Conservation (phyloP, 257 asterid genomes). For the Przewalskia tangutica region DNA sequence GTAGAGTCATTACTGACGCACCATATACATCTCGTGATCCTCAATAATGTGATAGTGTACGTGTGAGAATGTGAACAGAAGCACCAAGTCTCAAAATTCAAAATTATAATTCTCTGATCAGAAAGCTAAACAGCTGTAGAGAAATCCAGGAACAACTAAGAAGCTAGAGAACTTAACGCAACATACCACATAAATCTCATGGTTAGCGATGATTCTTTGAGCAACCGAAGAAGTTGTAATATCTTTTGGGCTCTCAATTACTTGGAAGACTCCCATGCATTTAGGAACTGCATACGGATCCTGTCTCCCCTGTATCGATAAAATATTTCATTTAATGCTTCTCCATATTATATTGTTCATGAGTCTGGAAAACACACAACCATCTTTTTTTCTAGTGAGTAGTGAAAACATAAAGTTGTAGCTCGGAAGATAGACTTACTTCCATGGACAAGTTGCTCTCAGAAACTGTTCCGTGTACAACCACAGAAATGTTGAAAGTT, state of each 20-base stretch:
- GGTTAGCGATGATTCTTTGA: constrained; percentile 78
- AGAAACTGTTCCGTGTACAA: constrained; percentile 69
- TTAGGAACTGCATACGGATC: constrained; percentile 76
- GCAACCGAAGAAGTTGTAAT: constrained; percentile 76
- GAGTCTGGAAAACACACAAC: background rate
- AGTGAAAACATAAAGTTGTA: background rate
- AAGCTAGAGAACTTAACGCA: constrained; percentile 26
- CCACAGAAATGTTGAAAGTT: constrained; percentile 84
- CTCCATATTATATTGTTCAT: background rate
- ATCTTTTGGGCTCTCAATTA: constrained; percentile 65
- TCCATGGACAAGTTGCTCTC: constrained; percentile 42
- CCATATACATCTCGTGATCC: background rate
- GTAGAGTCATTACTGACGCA: background rate
- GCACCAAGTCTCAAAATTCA: background rate
- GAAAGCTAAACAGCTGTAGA: background rate
- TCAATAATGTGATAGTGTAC: background rate
- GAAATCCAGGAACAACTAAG: background rate
- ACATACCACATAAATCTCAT: constrained; percentile 61
- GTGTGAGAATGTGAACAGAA: background rate
- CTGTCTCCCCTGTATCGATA: constrained; percentile 40
- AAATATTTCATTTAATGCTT: constrained; percentile 4
- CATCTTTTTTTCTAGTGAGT: background rate
- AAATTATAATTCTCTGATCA: background rate
- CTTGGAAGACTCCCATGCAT: constrained; percentile 64
- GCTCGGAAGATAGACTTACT: constrained; percentile 34